phyloP scores from a whole-genome alignment of 257 asterid species.

The Rhazya stricta region DNA sequence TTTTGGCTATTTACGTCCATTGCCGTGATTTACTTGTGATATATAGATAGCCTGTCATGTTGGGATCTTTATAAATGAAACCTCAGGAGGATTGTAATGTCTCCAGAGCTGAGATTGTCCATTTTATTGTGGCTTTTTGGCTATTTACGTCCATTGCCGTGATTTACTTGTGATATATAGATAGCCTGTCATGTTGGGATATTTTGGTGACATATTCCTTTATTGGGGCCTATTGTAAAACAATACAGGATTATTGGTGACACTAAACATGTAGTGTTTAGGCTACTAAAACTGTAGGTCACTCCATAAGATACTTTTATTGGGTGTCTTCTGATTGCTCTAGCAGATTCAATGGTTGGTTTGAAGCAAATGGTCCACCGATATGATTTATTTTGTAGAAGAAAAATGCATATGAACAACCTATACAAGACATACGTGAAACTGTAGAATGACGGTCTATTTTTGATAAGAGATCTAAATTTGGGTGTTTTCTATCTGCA shows the following conservation, averaged over 20 bases:
- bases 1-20: background rate
- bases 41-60: background rate
- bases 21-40: background rate
- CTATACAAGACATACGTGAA: background rate
- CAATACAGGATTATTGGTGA: background rate
- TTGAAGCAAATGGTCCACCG: background rate
- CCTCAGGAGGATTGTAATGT: too few relatives aligned
- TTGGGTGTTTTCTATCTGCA: conserved; percentile 27
- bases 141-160: background rate
- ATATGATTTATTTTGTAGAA: background rate
- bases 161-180: background rate
- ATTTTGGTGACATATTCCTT: background rate
- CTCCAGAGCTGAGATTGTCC: background rate
- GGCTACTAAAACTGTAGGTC: background rate
- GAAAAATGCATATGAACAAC: background rate
- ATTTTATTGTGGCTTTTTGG: background rate
- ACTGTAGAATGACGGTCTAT: background rate
- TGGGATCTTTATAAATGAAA: background rate
- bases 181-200: background rate
- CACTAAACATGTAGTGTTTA: background rate
- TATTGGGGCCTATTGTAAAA: background rate
- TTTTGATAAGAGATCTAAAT: conserved; percentile 1
- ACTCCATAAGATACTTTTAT: background rate
- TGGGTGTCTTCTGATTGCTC: background rate
- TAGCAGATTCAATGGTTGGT: background rate